A percentile compares a stretch with the other conserved stretches of the same genome.
Conservation (phyloP, 2,329 filamentous ascomycete genomes). For the Exophiala mesophila region DNA sequence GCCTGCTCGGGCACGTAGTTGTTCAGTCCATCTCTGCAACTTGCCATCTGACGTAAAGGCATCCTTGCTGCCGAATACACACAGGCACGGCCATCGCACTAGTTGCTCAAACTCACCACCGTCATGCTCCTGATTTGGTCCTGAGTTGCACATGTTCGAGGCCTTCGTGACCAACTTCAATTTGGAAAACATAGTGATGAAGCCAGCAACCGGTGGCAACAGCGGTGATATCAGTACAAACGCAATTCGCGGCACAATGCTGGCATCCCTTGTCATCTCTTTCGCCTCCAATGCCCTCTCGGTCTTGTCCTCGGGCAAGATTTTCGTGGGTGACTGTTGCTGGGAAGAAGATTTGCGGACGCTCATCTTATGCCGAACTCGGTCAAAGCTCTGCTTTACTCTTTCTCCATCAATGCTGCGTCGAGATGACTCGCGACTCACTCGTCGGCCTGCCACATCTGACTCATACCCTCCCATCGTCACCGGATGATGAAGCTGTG, state of each 20-base stretch:
- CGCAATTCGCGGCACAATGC: constrained; percentile 30
- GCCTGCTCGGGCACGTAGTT: constrained; percentile 41
- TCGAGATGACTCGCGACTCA: constrained; percentile 37
- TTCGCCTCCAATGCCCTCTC: constrained; percentile 5
- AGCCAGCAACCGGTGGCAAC: constrained; percentile 48
- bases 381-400: constrained; percentile 39
- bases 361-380: constrained; percentile 31
- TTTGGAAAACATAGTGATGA: constrained; percentile 58
- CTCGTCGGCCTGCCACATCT: constrained; percentile 34
- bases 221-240: constrained; percentile 65
- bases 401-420: constrained; percentile 34
- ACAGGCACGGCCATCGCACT: constrained; percentile 28
- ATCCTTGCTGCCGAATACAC: constrained; percentile 69
- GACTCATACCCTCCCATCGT: constrained; percentile 47
- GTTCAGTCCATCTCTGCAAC: constrained; percentile 61
- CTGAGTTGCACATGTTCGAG: constrained; percentile 54
- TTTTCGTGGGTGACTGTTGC: constrained; percentile 38
- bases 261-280: constrained; percentile 15
- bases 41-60: constrained; percentile 63
- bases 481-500: constrained; percentile 22
- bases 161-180: constrained; percentile 34
- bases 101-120: constrained; percentile 29
- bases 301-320: constrained; percentile 6
- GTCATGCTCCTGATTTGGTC: constrained; percentile 54
- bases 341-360: constrained; percentile 28